A percentile compares a stretch with the other conserved stretches of the same genome.
These are phyloP conservation scores for Pecoramyces ruminantium DNA, from an alignment of 192 early-diverging fungal species.

Conservation along the genomic window DNA sequence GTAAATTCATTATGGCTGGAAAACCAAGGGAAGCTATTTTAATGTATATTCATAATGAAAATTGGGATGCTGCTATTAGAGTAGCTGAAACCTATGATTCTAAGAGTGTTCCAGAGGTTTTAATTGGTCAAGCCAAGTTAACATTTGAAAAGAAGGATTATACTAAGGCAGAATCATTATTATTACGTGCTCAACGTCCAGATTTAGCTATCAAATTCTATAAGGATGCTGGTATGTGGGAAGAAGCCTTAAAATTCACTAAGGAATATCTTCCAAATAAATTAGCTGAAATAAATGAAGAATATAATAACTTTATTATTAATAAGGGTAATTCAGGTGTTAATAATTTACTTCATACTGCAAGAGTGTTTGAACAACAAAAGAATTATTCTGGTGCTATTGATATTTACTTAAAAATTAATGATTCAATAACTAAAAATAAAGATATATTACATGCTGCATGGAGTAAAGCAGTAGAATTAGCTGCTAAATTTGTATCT, in stretches of 20 bases:
- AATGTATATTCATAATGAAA: slow-evolving; percentile 39
- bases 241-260: slow-evolving; percentile 38
- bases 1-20: slow-evolving; percentile 26
- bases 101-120: slow-evolving; percentile 25
- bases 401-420: slow-evolving; percentile 41
- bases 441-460: slow-evolving; percentile 21
- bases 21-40: slow-evolving; percentile 6
- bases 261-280: slow-evolving; percentile 37
- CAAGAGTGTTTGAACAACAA: slow-evolving; percentile 32
- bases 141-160: slow-evolving; percentile 35
- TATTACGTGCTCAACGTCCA: slow-evolving; percentile 39
- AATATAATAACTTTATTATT: slow-evolving; percentile 25
- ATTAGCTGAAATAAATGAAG: slow-evolving; percentile 26
- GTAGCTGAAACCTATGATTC: slow-evolving; percentile 44
- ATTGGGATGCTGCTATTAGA: slow-evolving; percentile 37
- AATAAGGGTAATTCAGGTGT: slow-evolving; percentile 10
- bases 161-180: slow-evolving; percentile 27
- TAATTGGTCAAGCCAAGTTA: slow-evolving; percentile 41
- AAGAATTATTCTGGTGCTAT: slow-evolving; percentile 33
- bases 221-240: slow-evolving; percentile 37
- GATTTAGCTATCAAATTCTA: slow-evolving; percentile 41
- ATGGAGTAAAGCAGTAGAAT: slow-evolving; percentile 37
- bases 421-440: slow-evolving; percentile 17
- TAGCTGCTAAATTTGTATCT: slow-evolving; percentile 38
- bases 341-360: slow-evolving; percentile 34